Evolutionary conservation across 2,329 filamentous ascomycete species (phyloP).

Genomic region (Apiospora koreana): DNA sequence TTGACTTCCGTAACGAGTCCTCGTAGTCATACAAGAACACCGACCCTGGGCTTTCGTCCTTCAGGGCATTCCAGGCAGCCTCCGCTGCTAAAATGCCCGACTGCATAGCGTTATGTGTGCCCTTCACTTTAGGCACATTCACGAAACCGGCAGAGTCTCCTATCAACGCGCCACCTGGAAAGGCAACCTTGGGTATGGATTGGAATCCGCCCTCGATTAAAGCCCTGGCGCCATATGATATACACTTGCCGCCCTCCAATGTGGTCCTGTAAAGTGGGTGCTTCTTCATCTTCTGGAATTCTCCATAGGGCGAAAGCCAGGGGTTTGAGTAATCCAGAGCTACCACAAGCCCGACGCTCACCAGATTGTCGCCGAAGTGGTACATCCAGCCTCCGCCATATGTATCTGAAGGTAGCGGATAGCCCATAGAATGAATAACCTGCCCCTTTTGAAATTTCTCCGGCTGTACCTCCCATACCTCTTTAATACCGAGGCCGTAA

Average conservation of each 20-base stretch:
- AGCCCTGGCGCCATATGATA: conserved; percentile 91
- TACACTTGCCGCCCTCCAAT: conserved; percentile 95
- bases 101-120: conserved; percentile 96
- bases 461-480: conserved; percentile 94
- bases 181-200: conserved; percentile 94
- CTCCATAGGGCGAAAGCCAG: conserved; percentile 91
- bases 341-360: conserved; percentile 87
- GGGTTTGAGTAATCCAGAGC: conserved; percentile 96
- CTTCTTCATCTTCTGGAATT: conserved; percentile 98
- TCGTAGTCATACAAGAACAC: conserved; percentile 96
- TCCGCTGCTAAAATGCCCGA: conserved; percentile 96
- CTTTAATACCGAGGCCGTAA: conserved; percentile 91
- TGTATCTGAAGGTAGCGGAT: conserved; percentile 82
- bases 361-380: conserved; percentile 96
- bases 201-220: conserved; percentile 96
- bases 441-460: conserved; percentile 89
- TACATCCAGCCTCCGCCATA: conserved; percentile 99
- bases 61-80: conserved; percentile 78
- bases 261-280: conserved; percentile 87
- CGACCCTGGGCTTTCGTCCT: conserved; percentile 58
- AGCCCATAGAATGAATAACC: conserved; percentile 88
- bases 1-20: conserved; percentile 79
- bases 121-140: conserved; percentile 98
- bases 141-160: conserved; percentile 96
- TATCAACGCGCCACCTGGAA: conserved; percentile 92